Evolutionary conservation across 176 grass and related monocot genomes (phyloP), one percentile per base, ranked within the genome.

Genomic region (Oryza nivara): DNA sequence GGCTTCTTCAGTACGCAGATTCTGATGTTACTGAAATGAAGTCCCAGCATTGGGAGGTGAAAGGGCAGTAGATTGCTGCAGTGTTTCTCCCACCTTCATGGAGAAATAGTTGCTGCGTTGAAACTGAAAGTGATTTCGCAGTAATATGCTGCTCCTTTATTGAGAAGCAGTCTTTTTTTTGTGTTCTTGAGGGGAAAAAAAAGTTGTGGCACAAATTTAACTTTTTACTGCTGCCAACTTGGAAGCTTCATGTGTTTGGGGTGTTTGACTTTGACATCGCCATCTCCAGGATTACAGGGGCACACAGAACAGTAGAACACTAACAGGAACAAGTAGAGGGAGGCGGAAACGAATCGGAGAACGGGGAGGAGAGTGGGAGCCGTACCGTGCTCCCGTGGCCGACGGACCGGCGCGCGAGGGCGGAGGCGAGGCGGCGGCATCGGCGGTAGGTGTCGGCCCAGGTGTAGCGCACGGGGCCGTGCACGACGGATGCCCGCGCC

Each of bases 401-500:
- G 36, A 98, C 69, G 60, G 96, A 93, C 32, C 73, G 87, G 79
- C 87, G 46, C 3, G 74, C 71, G 69, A 98, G 96, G 47, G 93
- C 93, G 17, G 96, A 98, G 74, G 93, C 96, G 77, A 98, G 91
- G 87, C 92, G 85, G 73, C 93, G 96, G 77, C 89, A 98, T 0
- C 93, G 89, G 79, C 83, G 83, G 73, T 93, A 98, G 73, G 93
- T 98, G 61, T 98, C 93, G 77, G 91, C 89, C 96, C 96, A 98
- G 65, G 93, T 95, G 93, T 85, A 95, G 7, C 96, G 87, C 63
- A 84, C 30, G 64, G 83, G 74, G 45, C 91, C 96, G 76, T 98
- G 96, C 60, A 95, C 82, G 70, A 95, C 65, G 11, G 96, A 88
- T 6, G 81, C 22, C 68, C 93, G 90, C 77, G 20, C 80, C 68